phyloP scores from a whole-genome alignment of 225 moss, liverwort and hornwort genomes.

The Physcomitrium patens region DNA sequence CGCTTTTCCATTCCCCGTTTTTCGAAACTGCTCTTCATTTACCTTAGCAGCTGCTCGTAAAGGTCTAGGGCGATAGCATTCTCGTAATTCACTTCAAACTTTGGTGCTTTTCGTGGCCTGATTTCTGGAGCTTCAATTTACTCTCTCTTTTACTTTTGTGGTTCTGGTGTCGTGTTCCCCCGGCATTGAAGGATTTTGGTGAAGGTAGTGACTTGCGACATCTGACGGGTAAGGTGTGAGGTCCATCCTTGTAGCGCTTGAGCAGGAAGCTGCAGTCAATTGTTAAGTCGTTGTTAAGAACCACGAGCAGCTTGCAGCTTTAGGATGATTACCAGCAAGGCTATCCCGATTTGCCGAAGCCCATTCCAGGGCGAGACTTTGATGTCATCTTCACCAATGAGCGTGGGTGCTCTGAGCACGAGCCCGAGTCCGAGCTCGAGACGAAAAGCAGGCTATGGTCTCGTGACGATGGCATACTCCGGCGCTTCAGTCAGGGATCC shows the following conservation, averaged over 20 bases:
- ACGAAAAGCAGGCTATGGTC: conserved; percentile 25
- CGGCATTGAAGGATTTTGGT: too few relatives aligned
- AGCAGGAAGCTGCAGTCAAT: not conserved
- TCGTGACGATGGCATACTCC: conserved; percentile 40
- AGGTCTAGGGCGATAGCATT: not conserved
- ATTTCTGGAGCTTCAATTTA: too few relatives aligned
- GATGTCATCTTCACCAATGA: conserved; percentile 30
- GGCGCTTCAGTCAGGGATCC: conserved; percentile 38
- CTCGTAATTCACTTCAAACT: not conserved
- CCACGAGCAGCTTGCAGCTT: not conserved
- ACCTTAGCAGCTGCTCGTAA: not conserved
- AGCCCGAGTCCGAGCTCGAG: conserved; percentile 32
- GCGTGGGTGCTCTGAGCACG: conserved; percentile 24
- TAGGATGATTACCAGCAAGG: conserved; percentile 36
- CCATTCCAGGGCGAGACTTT: conserved; percentile 50
- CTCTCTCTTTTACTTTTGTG: too few relatives aligned
- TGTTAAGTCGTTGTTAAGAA: too few relatives aligned
- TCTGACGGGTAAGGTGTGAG: too few relatives aligned
- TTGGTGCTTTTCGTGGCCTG: too few relatives aligned
- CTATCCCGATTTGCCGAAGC: conserved; percentile 35
- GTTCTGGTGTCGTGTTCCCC: too few relatives aligned
- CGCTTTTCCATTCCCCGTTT: not conserved
- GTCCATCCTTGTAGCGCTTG: too few relatives aligned
- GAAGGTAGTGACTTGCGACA: too few relatives aligned
- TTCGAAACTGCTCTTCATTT: not conserved